Conservation (phyloP, 129 eudicot genomes). For the Flaveria ramosissima region DNA sequence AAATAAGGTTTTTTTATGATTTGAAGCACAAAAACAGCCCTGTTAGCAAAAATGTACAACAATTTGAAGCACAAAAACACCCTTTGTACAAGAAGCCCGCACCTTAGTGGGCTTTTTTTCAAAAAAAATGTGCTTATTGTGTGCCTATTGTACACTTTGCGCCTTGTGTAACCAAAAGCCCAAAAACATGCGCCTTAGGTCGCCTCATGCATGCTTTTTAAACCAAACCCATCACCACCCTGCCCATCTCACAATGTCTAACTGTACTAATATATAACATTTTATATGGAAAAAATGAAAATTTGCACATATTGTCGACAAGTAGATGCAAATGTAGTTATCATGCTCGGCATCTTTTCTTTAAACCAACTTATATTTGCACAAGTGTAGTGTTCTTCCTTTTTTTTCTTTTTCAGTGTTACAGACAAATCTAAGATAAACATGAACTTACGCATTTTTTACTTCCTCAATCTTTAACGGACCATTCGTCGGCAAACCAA, state of each 20-base stretch:
- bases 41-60: too few relatives aligned
- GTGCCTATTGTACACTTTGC: too few relatives aligned
- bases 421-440: not conserved
- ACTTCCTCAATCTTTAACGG: conserved; percentile 78
- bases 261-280: not conserved
- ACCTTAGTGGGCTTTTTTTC: too few relatives aligned
- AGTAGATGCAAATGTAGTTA: conserved; percentile 8
- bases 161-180: too few relatives aligned
- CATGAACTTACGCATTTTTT: conserved; percentile 80
- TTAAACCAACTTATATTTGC: not conserved
- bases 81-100: too few relatives aligned
- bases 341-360: conserved; percentile 9
- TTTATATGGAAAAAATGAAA: not conserved
- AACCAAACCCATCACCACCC: not conserved
- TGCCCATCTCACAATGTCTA: not conserved
- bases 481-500: conserved; percentile 73
- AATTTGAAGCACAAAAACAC: too few relatives aligned
- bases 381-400: not conserved
- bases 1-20: too few relatives aligned
- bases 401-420: not conserved
- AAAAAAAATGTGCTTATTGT: too few relatives aligned
- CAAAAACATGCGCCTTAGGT: too few relatives aligned
- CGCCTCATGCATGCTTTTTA: too few relatives aligned
- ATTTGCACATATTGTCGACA: not conserved
- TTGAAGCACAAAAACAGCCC: too few relatives aligned